Conservation (phyloP, 768 basidiomycete genomes). For the Tricholoma terreum region DNA sequence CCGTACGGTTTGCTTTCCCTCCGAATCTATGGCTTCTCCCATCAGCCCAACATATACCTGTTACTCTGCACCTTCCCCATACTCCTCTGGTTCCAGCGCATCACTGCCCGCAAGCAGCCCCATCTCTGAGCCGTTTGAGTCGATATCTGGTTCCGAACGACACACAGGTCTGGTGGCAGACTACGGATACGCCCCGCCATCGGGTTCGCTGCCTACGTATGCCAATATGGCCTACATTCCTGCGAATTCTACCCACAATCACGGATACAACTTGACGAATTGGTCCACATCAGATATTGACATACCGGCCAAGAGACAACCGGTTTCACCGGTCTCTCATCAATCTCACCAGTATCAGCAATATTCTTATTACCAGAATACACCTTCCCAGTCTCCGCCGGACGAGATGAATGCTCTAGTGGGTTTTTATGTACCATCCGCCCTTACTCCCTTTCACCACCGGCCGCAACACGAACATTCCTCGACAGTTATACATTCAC, state of each 20-base stretch:
- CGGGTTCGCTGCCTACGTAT: constrained; percentile 16
- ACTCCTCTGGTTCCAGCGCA: constrained; percentile 37
- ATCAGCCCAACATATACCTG: constrained; percentile 36
- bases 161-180: constrained; percentile 7
- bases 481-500: constrained; percentile 22
- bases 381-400: constrained; percentile 13
- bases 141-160: constrained; percentile 8
- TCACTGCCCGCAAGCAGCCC: constrained; percentile 32
- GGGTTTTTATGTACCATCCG: constrained; percentile 18
- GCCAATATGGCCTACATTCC: constrained; percentile 13
- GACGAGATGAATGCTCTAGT: constrained; percentile 12
- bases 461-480: constrained; percentile 15
- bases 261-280: constrained; percentile 16
- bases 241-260: constrained; percentile 12
- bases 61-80: constrained; percentile 36
- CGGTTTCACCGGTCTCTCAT: constrained; percentile 6
- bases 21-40: constrained; percentile 23
- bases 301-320: constrained; percentile 8
- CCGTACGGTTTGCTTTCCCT: constrained; percentile 7
- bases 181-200: constrained; percentile 13
- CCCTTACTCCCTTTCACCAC: constrained; percentile 6
- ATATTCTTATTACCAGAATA: constrained; percentile 9
- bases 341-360: constrained; percentile 10
- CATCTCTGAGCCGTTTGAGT: constrained; percentile 30
- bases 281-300: constrained; percentile 10